Evolutionary conservation across 192 early-diverging fungal genomes (phyloP).

Genomic region (Coemansia asiatica): DNA sequence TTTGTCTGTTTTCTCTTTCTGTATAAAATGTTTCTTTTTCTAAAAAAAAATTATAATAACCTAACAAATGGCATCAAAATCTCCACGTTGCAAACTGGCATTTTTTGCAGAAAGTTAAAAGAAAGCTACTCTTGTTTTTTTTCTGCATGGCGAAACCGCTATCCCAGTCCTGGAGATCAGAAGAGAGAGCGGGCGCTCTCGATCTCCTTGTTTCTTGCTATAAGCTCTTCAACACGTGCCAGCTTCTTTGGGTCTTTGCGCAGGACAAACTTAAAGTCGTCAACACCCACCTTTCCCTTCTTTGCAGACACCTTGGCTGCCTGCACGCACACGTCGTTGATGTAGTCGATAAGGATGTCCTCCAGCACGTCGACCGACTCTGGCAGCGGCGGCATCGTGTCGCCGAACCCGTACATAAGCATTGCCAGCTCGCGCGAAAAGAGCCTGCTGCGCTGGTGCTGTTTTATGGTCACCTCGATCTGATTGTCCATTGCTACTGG

Average conservation of each 20-base stretch:
- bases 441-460: constrained; percentile 47
- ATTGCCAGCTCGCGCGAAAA: constrained; percentile 45
- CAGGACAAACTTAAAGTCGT: constrained; percentile 52
- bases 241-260: constrained; percentile 56
- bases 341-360: constrained; percentile 52
- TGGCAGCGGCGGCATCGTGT: constrained; percentile 25
- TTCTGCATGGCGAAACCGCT: no score
- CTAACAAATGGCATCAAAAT: no score
- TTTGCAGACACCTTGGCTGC: constrained; percentile 39
- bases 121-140: background rate
- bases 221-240: constrained; percentile 50
- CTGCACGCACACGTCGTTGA: constrained; percentile 46
- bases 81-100: no score
- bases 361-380: constrained; percentile 52
- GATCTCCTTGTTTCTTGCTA: constrained; percentile 55
- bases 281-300: constrained; percentile 28
- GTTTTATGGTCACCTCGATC: constrained; percentile 43
- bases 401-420: constrained; percentile 54
- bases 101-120: background rate
- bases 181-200: constrained; percentile 40
- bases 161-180: background rate
- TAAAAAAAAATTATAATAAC: no score
- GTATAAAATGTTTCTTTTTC: no score
- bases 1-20: no score
- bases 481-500: constrained; percentile 35